Base-by-base conservation (phyloP, 202 grass and related monocot genomes). In the Panicum hallii region DNA sequence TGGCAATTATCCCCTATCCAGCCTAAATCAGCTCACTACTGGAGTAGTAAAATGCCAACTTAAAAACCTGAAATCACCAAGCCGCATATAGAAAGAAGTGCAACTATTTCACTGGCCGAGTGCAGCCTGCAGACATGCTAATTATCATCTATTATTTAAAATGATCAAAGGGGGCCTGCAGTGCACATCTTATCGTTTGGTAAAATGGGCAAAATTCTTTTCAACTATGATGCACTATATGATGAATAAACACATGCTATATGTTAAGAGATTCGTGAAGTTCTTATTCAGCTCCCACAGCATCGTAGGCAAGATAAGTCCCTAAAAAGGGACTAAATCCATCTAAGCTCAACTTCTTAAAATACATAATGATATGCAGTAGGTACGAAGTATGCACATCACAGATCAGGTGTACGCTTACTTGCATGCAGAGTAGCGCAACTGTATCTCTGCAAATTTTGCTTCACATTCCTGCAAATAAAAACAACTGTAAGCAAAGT, bases 381-480 rank as follows among this genome's bases (percentile, higher is more conserved):
- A 67, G 55, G 45, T 46, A 71, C 2, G 41, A 56, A 53, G 13
- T 55, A 70, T 34, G 15, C 77, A 84, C 28, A 87, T 84, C 20
- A 23, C 28, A 90, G 3, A 54, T 54, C 56, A 68, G 49, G 40
- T 30, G 72, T 74, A 38, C 41, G 67, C 91, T 97, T 97, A 97
- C 94, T 97, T 79, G 82, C 91, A 89, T 82, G 79, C 73, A 41
- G 91, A 94, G 83, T 90, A 94, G 42, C 94, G 94, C 52, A 77
- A 77, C 90, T 89, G 85, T 82, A 97, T 81, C 79, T 97, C 89
- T 72, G 82, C 84, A 89, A 90, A 97, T 81, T 90, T 92, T 30
- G 83, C 90, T 90, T 94, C 88, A 70, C 94, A 97, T 72, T 97
- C 94, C 94, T 97, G 84, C 69, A 83, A 73, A 85, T 20, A 88